phyloP scores from a whole-genome alignment of 2,329 filamentous ascomycete species.

The Xylaria hypoxylon region DNA sequence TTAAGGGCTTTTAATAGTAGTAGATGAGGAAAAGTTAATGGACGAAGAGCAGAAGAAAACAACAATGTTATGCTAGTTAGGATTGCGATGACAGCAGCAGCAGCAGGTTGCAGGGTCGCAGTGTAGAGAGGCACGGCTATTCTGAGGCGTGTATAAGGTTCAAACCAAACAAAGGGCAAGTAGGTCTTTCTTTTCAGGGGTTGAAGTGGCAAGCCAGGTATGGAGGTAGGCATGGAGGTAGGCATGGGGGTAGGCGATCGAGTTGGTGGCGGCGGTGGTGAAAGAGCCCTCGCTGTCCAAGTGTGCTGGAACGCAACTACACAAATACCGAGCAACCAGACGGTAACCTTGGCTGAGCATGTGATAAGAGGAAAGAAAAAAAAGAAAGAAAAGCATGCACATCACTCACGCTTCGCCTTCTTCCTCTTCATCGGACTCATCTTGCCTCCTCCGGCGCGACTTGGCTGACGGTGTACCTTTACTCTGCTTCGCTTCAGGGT shows the following conservation, averaged over 20 bases:
- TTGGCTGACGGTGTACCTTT: conserved; percentile 58
- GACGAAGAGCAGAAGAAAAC: neutral
- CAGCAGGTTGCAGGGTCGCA: neutral
- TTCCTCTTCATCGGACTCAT: conserved; percentile 79
- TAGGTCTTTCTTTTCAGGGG: neutral
- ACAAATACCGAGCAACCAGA: neutral
- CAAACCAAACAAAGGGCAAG: conserved; percentile 4
- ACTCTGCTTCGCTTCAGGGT: conserved; percentile 52
- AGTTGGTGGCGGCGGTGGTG: neutral
- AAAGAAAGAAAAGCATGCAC: neutral
- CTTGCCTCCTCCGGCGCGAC: conserved; percentile 63
- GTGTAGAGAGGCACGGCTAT: neutral
- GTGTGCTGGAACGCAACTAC: neutral
- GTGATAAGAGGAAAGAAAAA: conserved; percentile 43
- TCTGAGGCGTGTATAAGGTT: neutral
- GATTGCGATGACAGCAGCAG: neutral
- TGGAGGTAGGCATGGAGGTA: too few relatives aligned
- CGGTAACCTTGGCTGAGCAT: neutral
- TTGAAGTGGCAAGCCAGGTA: neutral
- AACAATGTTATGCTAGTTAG: neutral
- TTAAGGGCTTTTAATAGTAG: neutral
- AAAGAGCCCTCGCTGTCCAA: neutral
- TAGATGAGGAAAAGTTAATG: neutral
- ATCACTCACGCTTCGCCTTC: conserved; percentile 82
- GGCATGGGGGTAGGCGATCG: neutral